Evolutionary conservation across 352 stramenopile genomes (phyloP), one percentile per base, ranked within the genome.

Genomic region (Thalassiosira mediterranea): DNA sequence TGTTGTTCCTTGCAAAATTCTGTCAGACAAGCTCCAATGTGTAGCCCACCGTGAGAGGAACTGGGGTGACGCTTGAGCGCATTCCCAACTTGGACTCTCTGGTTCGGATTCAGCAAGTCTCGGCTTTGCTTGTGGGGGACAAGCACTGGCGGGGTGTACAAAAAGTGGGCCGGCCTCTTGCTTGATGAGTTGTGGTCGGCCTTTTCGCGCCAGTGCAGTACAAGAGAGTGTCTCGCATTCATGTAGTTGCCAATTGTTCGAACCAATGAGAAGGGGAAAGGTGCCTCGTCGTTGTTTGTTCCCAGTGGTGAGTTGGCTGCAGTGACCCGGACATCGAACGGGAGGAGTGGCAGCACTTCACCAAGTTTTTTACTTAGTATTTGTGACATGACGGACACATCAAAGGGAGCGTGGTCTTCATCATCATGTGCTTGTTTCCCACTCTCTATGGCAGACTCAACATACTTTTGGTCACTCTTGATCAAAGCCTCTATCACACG

Each of bases 1-100:
- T 93, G 78, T 46, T 95, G 87, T 44, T 90, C 78, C 56, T 93
- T 93, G 62, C 86, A 93, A 70, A 91, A 93, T 48, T 92, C 86
- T 28, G 69, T 86, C 1, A 93, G 68, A 58, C 88, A 93, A 38
- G 81, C 81, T 23, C 88, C 86, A 51, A 93, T 84, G 13, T 86
- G 67, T 44, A 93, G 57, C n/a, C 88, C 88, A 61, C 68, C 61
- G 52, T 65, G 63, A 8, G 60, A 69, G 17, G 48, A 51, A 42
- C 52, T 79, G 13, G 61, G 48, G 34, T 78, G 74, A 25, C 60
- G 54, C 26, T 76, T 78, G 15, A 76, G 23, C 34, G 31, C 13
- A 13, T 68, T 70, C 7, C 31, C 28, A 28, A 40, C 51, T 47
- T 73, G 31, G 8, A 59, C 46, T 38, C 75, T 81, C 4, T 64